Evolutionary conservation across 164 flowering plant genomes (phyloP).

Genomic region (Akebia trifoliata): DNA sequence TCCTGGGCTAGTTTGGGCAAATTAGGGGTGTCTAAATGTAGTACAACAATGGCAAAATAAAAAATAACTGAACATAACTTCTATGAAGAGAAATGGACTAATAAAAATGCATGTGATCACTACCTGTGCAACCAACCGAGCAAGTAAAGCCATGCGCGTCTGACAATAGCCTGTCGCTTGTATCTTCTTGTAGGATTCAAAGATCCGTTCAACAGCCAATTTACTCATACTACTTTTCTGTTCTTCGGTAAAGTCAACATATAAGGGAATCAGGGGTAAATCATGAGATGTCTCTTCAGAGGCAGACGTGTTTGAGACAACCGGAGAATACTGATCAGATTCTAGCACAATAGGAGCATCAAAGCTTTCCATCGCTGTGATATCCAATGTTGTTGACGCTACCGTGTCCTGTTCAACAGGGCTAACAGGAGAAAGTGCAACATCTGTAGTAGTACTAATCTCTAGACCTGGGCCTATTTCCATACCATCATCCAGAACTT

Average conservation of each 20-base stretch:
- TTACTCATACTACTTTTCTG: constrained; percentile 35
- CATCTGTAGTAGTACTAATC: constrained; percentile 28
- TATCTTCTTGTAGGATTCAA: constrained; percentile 44
- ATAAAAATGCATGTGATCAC: constrained; percentile 9
- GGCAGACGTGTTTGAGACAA: constrained; percentile 29
- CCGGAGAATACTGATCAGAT: constrained; percentile 47
- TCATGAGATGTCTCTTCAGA: constrained; percentile 55
- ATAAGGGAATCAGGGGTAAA: constrained; percentile 55
- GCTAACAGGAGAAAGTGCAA: constrained; percentile 29
- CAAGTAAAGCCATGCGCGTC: constrained; percentile 65
- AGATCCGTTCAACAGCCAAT: constrained; percentile 53
- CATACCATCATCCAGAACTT: constrained; percentile 20
- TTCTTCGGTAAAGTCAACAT: constrained; percentile 61
- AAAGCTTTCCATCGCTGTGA: constrained; percentile 21
- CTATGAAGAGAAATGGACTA: constrained; percentile 3
- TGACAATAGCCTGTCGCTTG: constrained; percentile 36
- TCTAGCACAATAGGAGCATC: constrained; percentile 35
- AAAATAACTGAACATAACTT: neutral
- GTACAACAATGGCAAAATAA: neutral
- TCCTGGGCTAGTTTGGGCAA: no score
- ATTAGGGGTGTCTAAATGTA: no score
- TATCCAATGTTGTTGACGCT: constrained; percentile 22
- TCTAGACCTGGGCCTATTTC: constrained; percentile 29
- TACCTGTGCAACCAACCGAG: constrained; percentile 90
- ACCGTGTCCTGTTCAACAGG: constrained; percentile 32